Evolutionary conservation across 2,329 filamentous ascomycete species (phyloP), one percentile per base, ranked within the genome.

Genomic region (Biscogniauxia mediterranea): DNA sequence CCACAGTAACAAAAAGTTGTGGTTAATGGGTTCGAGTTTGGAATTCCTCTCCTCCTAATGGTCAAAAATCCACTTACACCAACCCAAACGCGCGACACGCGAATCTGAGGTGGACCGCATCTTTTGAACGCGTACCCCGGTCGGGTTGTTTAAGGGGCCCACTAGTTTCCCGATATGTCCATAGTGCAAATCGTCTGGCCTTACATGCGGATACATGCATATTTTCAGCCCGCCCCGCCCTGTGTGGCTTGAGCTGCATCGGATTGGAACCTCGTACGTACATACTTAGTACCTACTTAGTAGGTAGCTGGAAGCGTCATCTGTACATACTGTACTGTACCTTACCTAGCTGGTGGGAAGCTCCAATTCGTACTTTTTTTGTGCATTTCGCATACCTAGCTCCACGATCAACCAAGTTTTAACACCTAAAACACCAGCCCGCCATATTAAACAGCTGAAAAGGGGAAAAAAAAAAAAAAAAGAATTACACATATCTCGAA

Each of bases 61-160:
- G 50, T 25, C n/a, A 17, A 56, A 54, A 64, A 66, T 59, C 66
- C 63, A 67, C 57, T 63, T 61, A 64, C 61, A 64, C 61, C 23
- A 23, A 13, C 15, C 38, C 60, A 64, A 61, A 64, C 57, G 32
- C 66, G 66, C 62, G 62, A 67, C 66, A 64, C 61, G 62, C 50
- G 50, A 8, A 21, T 52, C 19, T 25, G 42, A 46, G 38, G 23
- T 23, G 23, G 23, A 46, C 20, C 50, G 52, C 25, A 54, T 56
- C 54, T 59, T 23, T 61, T 46, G 51, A 46, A 59, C 69, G 59
- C 66, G 74, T 71, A 74, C 68, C 73, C 62, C 65, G 64, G 64
- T 38, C 21, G 38, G 11, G 8, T 9, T 46, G 38, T 46, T 46
- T 46, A 46, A 46, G 38, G 38, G 38, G 38, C 38, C 38, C 38